Evolutionary conservation across 108 stramenopile genomes (phyloP), one percentile per base, ranked within the genome.

Genomic region (Pseudonitzschia delicatissima): DNA sequence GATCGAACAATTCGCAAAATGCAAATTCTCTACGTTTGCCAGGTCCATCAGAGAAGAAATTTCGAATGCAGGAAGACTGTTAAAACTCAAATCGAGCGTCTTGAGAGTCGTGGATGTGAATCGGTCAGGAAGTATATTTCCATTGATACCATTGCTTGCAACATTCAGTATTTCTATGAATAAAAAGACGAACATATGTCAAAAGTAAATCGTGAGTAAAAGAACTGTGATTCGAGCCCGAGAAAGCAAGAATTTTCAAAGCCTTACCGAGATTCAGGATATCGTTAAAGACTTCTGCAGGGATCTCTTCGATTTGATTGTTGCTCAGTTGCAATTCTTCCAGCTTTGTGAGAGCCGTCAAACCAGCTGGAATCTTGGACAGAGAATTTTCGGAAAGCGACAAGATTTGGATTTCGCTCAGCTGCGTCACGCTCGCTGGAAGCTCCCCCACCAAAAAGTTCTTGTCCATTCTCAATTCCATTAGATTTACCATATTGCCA

Each of bases 361-460:
- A 25, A 1, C 64, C 72, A 12, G 53, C 1, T 4, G 77, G 77
- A 17, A 78, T 23, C 12, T 1, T 47, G 6, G 72, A 31, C 32
- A 78, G 28, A 48, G 17, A n/a, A 51, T 73, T 78, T 25, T 68
- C 67, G 13, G 47, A 49, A 11, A 77, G 8, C 4, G 39, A 36
- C 53, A 75, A 58, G 48, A 39, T 20, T 62, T 74, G 66, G 25
- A 74, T 45, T 62, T 55, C 59, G 17, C 59, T 40, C 39, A 67
- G 32, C 27, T 3, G 8, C 8, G 33, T 48, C 18, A 74, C 4
- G 26, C 66, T 79, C 17, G 73, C 47, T 32, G 86, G 86, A 11
- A 87, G n/a, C 4, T 78, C 66, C 5, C 86, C 86, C 8, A 60
- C 12, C 23, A 87, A 40, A 9, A 27, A 39, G 47, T 80, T 84